These are phyloP conservation scores for Cercophora sp. DNA, from an alignment of 495 filamentous ascomycete species.

Conservation along the genomic window DNA sequence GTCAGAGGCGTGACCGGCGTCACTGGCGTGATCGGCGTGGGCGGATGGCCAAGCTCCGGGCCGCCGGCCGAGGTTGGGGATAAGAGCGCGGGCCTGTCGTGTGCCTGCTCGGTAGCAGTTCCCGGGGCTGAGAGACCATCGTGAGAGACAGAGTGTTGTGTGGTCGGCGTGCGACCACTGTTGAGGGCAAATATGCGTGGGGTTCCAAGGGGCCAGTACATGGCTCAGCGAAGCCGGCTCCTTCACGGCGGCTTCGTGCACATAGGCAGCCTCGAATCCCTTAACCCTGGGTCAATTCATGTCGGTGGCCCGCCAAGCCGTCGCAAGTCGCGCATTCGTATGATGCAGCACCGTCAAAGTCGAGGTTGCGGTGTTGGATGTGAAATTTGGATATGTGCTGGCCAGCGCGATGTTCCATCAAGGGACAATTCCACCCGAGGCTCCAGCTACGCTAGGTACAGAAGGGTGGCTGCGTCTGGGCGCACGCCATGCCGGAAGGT, in stretches of 20 bases:
- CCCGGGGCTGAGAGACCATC: slow-evolving; percentile 37
- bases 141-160: slow-evolving; percentile 34
- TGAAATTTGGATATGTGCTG: no score
- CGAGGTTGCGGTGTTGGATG: no score
- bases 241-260: slow-evolving; percentile 28
- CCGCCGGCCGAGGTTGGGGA: slow-evolving; percentile 20
- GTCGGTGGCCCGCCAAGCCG: slow-evolving; percentile 13
- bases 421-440: no score
- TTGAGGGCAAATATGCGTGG: slow-evolving; percentile 79
- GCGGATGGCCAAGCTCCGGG: slow-evolving; percentile 24
- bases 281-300: slow-evolving; percentile 25
- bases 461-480: no score
- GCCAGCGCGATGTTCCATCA: no score
- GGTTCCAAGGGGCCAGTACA: slow-evolving; percentile 97
- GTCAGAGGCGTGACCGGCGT: slow-evolving; percentile 48
- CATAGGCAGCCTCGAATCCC: slow-evolving; percentile 19
- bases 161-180: slow-evolving; percentile 51
- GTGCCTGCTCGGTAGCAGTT: slow-evolving; percentile 32
- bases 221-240: slow-evolving; percentile 42
- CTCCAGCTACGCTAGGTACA: no score
- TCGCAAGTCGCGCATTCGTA: no score
- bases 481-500: no score
- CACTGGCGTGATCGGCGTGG: slow-evolving; percentile 32
- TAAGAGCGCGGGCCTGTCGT: slow-evolving; percentile 23
- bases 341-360: no score